Evolutionary conservation across 2,329 filamentous ascomycete genomes (phyloP).

Genomic region (Neocatenulostroma microsporum): DNA sequence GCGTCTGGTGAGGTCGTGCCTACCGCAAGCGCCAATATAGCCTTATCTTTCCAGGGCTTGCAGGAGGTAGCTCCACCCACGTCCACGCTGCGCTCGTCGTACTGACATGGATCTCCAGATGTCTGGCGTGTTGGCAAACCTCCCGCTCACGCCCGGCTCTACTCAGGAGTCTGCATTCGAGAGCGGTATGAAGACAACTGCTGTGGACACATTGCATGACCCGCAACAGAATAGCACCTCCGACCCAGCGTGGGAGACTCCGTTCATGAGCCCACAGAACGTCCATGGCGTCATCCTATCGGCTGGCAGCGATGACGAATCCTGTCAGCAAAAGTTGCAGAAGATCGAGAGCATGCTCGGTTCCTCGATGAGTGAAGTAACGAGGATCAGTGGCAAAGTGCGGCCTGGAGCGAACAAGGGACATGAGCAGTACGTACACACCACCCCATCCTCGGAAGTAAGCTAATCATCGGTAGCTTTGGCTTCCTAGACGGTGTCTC

Average conservation of each 20-base stretch:
- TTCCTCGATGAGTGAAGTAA: slow-evolving; percentile 24
- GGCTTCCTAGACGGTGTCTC: slow-evolving; percentile 39
- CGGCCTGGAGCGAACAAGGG: slow-evolving; percentile 30
- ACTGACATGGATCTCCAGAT: too few species aligned
- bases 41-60: slow-evolving; percentile 20
- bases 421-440: slow-evolving; percentile 32
- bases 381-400: slow-evolving; percentile 26
- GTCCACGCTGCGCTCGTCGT: too few species aligned
- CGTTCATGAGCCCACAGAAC: slow-evolving; percentile 26
- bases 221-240: slow-evolving; percentile 24
- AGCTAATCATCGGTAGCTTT: slow-evolving; percentile 26
- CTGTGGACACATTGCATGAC: slow-evolving; percentile 14
- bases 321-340: slow-evolving; percentile 23
- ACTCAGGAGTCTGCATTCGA: slow-evolving; percentile 29
- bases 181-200: slow-evolving; percentile 29
- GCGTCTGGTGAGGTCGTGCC: slow-evolving; percentile 9
- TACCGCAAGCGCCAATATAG: slow-evolving; percentile 22
- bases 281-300: slow-evolving; percentile 33
- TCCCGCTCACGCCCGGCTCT: slow-evolving; percentile 13
- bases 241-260: slow-evolving; percentile 15
- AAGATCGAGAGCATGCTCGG: slow-evolving; percentile 28
- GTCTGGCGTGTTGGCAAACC: slow-evolving; percentile 24
- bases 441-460: neutral
- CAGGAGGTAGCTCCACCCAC: slow-evolving; percentile 22
- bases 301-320: slow-evolving; percentile 25